Conservation (phyloP, 257 asterid genomes). For the Jacaranda mimosifolia region DNA sequence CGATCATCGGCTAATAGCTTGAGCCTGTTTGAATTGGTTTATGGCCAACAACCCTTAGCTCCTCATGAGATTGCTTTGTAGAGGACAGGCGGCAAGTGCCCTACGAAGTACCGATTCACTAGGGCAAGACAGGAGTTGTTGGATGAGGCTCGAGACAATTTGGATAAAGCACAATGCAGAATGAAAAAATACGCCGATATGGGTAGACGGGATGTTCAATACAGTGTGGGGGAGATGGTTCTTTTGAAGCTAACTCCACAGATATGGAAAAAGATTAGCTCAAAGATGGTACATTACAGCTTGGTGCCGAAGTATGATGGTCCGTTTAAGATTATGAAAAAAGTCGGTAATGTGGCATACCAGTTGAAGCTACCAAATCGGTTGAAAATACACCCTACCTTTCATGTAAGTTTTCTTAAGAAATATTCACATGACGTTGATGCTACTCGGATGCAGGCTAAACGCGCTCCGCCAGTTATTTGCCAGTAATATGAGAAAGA, state of each 20-base stretch:
- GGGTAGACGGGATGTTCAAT: not conserved
- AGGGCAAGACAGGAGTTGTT: not conserved
- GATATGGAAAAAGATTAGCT: not conserved
- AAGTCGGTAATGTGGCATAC: not conserved
- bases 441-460: not conserved
- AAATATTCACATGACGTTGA: not conserved
- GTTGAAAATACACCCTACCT: not conserved
- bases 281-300: not conserved
- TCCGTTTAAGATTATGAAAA: not conserved
- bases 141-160: not conserved
- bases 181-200: not conserved
- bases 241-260: not conserved
- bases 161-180: not conserved
- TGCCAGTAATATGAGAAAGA: not conserved
- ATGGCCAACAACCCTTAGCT: not conserved
- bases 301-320: not conserved
- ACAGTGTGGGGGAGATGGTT: not conserved
- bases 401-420: not conserved
- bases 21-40: not conserved
- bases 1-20: not conserved
- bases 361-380: not conserved
- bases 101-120: not conserved
- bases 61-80: not conserved
- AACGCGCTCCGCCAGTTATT: not conserved
- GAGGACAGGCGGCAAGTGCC: not conserved